Conservation (phyloP, 306 rosid genomes). For the Purshia tridentata region DNA sequence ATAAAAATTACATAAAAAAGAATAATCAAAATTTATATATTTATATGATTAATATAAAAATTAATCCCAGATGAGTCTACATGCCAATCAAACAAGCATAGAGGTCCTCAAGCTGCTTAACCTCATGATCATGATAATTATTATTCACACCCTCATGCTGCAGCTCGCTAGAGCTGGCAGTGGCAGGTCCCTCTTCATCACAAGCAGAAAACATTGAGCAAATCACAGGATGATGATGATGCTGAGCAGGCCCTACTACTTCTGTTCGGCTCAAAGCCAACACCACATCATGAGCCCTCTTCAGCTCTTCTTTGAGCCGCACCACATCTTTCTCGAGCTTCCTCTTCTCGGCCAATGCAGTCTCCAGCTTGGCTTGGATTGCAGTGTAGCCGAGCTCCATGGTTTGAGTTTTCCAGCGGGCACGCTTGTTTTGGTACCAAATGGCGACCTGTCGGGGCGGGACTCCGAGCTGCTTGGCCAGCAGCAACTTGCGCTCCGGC, state of each 20-base stretch:
- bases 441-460: slow-evolving; percentile 59
- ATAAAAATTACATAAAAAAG: too few relatives aligned
- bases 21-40: background rate
- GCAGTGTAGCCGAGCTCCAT: slow-evolving; percentile 45
- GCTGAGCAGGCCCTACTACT: background rate
- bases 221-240: background rate
- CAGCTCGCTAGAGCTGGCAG: slow-evolving; percentile 27
- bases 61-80: background rate
- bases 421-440: slow-evolving; percentile 74
- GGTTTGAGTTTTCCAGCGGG: slow-evolving; percentile 57
- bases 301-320: slow-evolving; percentile 47
- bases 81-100: slow-evolving; percentile 45
- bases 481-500: slow-evolving; percentile 44
- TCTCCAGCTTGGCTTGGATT: slow-evolving; percentile 44
- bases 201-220: slow-evolving; percentile 9
- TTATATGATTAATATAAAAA: background rate
- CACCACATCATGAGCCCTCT: slow-evolving; percentile 37
- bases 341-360: slow-evolving; percentile 47
- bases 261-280: slow-evolving; percentile 23
- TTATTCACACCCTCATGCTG: background rate
- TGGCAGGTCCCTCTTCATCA: slow-evolving; percentile 26
- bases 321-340: slow-evolving; percentile 53
- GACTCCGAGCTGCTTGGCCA: slow-evolving; percentile 50
- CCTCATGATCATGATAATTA: slow-evolving; percentile 1
- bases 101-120: slow-evolving; percentile 45